A percentile compares a stretch with the other conserved stretches of the same genome.
phyloP scores from a whole-genome alignment of 2,329 filamentous ascomycete genomes.

The Colletotrichum sp. region DNA sequence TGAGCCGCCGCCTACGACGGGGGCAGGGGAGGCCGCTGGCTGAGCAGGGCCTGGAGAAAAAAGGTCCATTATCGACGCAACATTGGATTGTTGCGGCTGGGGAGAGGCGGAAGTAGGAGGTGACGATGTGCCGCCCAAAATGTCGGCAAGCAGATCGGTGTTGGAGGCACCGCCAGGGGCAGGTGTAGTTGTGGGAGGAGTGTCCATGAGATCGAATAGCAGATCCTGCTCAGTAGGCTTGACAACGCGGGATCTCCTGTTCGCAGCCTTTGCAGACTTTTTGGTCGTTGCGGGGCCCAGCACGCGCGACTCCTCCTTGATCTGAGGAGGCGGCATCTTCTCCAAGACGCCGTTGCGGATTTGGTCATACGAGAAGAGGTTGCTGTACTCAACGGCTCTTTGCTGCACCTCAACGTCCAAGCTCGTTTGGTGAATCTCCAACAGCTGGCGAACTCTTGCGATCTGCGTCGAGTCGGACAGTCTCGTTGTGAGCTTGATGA shows the following conservation, averaged over 20 bases:
- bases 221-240: constrained; percentile 93
- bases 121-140: constrained; percentile 76
- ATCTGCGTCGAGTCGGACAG: constrained; percentile 84
- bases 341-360: constrained; percentile 90
- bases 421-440: constrained; percentile 81
- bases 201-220: constrained; percentile 88
- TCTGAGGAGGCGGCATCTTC: constrained; percentile 97
- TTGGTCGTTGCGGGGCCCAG: constrained; percentile 74
- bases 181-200: constrained; percentile 58
- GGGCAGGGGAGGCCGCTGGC: constrained; percentile 31
- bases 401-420: constrained; percentile 96
- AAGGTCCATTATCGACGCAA: constrained; percentile 87
- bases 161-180: constrained; percentile 67
- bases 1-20: constrained; percentile 36
- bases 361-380: constrained; percentile 89
- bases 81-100: constrained; percentile 59
- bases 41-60: constrained; percentile 54
- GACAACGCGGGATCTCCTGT: constrained; percentile 76
- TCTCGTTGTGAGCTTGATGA: constrained; percentile 93
- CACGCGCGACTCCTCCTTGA: constrained; percentile 92
- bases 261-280: constrained; percentile 70
- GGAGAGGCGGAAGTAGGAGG: constrained; percentile 49
- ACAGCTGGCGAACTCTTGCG: constrained; percentile 80
- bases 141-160: constrained; percentile 88
- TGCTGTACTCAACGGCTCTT: constrained; percentile 91